Percentiles rank a stretch among this genome's conserved stretches.
Evolutionary conservation across 2,329 filamentous ascomycete genomes (phyloP).

Genomic region (Alternaria sp.): DNA sequence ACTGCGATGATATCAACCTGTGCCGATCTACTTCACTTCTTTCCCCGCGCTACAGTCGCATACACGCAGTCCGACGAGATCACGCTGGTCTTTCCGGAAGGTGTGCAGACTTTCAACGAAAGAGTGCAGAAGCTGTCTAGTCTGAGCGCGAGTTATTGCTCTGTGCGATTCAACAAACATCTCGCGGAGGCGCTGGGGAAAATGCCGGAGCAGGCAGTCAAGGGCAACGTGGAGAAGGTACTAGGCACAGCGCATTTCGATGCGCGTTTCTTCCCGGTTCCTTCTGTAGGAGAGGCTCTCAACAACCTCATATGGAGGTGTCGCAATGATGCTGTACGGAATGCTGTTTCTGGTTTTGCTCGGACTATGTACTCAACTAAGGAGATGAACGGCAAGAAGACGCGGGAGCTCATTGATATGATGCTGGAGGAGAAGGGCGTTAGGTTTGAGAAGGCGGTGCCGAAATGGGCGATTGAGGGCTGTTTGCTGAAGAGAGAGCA

Average conservation of each 20-base stretch:
- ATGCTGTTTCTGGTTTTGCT: conserved; percentile 38
- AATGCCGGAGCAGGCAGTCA: conserved; percentile 30
- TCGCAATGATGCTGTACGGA: conserved; percentile 42
- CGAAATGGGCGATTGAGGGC: conserved; percentile 45
- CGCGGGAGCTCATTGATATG: conserved; percentile 32
- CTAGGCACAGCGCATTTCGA: conserved; percentile 41
- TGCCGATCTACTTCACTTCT: conserved; percentile 38
- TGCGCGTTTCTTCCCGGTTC: conserved; percentile 39
- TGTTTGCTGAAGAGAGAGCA: conserved; percentile 43
- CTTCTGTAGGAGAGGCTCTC: conserved; percentile 35
- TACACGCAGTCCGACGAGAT: conserved; percentile 49
- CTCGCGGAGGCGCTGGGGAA: conserved; percentile 21
- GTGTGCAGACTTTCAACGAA: conserved; percentile 39
- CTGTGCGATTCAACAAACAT: conserved; percentile 39
- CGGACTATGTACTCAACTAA: conserved; percentile 35
- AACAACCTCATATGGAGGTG: conserved; percentile 45
- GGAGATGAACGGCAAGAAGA: conserved; percentile 39
- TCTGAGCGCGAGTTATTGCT: conserved; percentile 39
- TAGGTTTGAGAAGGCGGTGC: conserved; percentile 36
- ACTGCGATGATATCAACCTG: conserved; percentile 39
- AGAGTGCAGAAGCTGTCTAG: conserved; percentile 43
- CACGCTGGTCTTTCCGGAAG: conserved; percentile 40
- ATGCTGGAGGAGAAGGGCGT: conserved; percentile 35
- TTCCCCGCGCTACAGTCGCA: conserved; percentile 38
- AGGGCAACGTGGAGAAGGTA: conserved; percentile 18